phyloP scores from a whole-genome alignment of 345 rosid genomes.

The Populus simonii region DNA sequence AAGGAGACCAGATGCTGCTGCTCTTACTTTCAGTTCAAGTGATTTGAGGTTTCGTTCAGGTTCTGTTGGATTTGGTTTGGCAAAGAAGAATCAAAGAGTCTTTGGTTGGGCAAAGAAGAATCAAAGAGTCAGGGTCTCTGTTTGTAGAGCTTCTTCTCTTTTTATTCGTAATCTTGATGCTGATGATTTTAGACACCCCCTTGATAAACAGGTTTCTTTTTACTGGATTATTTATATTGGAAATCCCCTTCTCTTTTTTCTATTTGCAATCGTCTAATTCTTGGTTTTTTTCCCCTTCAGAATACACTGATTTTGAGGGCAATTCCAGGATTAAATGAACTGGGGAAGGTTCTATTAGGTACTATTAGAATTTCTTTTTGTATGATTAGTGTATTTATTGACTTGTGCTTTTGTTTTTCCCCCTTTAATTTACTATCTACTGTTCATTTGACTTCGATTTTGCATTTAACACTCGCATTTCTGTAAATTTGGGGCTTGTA shows the following conservation, averaged over 20 bases:
- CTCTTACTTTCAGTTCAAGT: conserved; percentile 7
- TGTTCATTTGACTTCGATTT: background rate
- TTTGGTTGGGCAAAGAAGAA: conserved; percentile 28
- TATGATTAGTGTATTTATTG: background rate
- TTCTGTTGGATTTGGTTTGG: conserved; percentile 24
- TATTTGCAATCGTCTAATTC: background rate
- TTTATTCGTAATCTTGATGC: conserved; percentile 86
- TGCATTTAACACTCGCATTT: background rate
- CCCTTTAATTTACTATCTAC: background rate
- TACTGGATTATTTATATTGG: background rate
- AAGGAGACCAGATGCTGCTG: too few relatives aligned
- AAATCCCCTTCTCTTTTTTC: background rate
- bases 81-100: conserved; percentile 31
- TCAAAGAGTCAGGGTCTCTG: conserved; percentile 34
- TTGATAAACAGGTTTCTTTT: conserved; percentile 73
- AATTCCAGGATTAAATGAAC: conserved; percentile 80
- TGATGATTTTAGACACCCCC: conserved; percentile 91
- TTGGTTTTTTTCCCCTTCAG: conserved; percentile 27
- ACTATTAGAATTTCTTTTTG: background rate
- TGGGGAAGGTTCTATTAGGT: conserved; percentile 82
- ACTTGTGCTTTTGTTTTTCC: background rate
- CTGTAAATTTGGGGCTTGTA: too few relatives aligned
- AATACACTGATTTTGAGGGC: conserved; percentile 83
- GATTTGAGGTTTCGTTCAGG: conserved; percentile 12
- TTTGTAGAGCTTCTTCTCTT: conserved; percentile 51